Conservation (phyloP, 495 filamentous ascomycete genomes). For the Tuber borchii region DNA sequence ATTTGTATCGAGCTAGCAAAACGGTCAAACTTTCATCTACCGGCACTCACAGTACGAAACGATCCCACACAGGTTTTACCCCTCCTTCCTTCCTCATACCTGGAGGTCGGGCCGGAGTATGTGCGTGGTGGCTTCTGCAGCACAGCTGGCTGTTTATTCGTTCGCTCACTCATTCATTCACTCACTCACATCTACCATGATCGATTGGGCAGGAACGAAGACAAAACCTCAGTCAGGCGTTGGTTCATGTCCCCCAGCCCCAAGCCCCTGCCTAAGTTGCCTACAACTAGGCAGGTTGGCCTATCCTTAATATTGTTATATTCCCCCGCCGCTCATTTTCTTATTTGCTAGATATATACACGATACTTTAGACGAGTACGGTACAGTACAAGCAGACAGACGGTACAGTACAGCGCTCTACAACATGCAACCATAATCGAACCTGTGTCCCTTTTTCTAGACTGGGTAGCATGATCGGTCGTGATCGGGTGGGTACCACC, state of each 20-base stretch:
- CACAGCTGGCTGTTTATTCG: not conserved
- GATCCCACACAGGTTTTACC: not conserved
- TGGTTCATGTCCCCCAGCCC: not conserved
- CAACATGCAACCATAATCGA: not conserved
- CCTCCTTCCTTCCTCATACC: not conserved
- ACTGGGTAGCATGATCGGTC: conserved; percentile 3
- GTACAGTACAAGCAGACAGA: not conserved
- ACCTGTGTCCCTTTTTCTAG: not conserved
- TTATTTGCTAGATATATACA: not conserved
- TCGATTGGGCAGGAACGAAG: not conserved
- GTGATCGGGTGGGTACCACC: not conserved
- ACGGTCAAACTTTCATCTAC: not conserved
- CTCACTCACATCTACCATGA: not conserved
- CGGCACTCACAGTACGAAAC: not conserved
- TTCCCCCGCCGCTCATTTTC: not conserved
- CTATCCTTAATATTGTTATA: not conserved
- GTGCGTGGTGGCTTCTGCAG: not conserved
- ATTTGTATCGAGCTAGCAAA: not conserved
- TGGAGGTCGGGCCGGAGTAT: not conserved
- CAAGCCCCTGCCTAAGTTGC: not conserved
- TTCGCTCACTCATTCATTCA: not conserved
- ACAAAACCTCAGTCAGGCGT: not conserved
- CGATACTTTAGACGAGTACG: not conserved
- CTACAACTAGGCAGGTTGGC: not conserved
- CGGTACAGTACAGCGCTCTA: not conserved